Evolutionary conservation across 2,329 filamentous ascomycete genomes (phyloP).

Genomic region (Botryotinia narcissicola): DNA sequence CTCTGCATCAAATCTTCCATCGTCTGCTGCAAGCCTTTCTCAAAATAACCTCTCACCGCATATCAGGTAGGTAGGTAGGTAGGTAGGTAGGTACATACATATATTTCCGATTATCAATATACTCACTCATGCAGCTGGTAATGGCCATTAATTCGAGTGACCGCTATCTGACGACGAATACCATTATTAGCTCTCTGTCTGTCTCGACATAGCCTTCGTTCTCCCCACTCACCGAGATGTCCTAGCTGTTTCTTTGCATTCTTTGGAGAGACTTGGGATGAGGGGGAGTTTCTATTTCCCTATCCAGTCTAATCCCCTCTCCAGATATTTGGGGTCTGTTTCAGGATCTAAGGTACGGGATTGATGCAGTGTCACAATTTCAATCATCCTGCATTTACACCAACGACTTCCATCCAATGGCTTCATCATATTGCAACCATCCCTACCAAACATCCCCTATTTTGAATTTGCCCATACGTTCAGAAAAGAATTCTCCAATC

Average conservation of each 20-base stretch:
- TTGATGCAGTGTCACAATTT: slow-evolving; percentile 6
- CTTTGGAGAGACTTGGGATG: neutral
- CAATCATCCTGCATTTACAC: neutral
- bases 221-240: neutral
- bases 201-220: neutral
- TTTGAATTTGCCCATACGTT: neutral
- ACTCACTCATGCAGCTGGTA: neutral
- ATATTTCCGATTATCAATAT: slow-evolving; percentile 3
- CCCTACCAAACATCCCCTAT: neutral
- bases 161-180: neutral
- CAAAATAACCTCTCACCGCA: slow-evolving; percentile 17
- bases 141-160: neutral
- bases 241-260: neutral
- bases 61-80: neutral
- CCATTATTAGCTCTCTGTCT: neutral
- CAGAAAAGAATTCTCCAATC: neutral
- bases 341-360: slow-evolving; percentile 3
- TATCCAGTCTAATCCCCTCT: neutral
- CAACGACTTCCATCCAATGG: neutral
- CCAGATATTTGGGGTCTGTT: neutral
- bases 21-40: neutral
- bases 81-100: neutral
- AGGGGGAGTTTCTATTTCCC: neutral
- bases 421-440: neutral
- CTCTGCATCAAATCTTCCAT: neutral